Conservation (phyloP, 2,329 filamentous ascomycete genomes). For the Epichloe sibirici region DNA sequence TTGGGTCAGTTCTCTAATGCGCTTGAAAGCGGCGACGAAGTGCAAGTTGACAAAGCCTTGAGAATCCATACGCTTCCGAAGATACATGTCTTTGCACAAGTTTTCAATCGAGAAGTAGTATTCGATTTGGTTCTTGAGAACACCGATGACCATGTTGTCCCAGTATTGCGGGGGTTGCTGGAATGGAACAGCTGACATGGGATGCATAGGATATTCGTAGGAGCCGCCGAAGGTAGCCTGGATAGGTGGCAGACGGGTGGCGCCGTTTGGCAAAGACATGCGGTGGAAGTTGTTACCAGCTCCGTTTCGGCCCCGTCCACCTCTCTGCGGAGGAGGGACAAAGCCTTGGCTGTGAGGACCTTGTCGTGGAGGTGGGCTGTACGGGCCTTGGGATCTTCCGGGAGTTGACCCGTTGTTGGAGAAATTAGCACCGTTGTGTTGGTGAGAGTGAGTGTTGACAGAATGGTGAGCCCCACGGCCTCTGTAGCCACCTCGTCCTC, state of each 20-base stretch:
- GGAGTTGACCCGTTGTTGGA: slow-evolving; percentile 22
- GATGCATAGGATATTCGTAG: slow-evolving; percentile 28
- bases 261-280: slow-evolving; percentile 27
- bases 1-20: slow-evolving; percentile 37
- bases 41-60: slow-evolving; percentile 79
- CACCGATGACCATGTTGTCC: slow-evolving; percentile 34
- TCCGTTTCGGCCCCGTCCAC: slow-evolving; percentile 22
- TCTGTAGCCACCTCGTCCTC: slow-evolving; percentile 32
- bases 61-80: slow-evolving; percentile 86
- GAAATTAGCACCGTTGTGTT: slow-evolving; percentile 19
- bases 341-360: slow-evolving; percentile 24
- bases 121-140: slow-evolving; percentile 49
- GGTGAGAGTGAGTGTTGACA: slow-evolving; percentile 22
- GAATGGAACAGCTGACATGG: slow-evolving; percentile 25
- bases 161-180: slow-evolving; percentile 33
- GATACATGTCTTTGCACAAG: slow-evolving; percentile 80
- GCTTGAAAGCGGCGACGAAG: slow-evolving; percentile 76
- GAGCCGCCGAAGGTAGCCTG: slow-evolving; percentile 22
- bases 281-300: slow-evolving; percentile 23
- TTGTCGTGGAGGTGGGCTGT: slow-evolving; percentile 33
- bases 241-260: slow-evolving; percentile 23
- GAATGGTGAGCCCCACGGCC: slow-evolving; percentile 32
- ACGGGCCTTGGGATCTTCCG: slow-evolving; percentile 25
- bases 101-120: slow-evolving; percentile 98
- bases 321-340: slow-evolving; percentile 21